Percentiles rank a stretch among this genome's conserved stretches.
Conservation (phyloP, 371 early-diverging fungal species). For the Mortierella sp. region DNA sequence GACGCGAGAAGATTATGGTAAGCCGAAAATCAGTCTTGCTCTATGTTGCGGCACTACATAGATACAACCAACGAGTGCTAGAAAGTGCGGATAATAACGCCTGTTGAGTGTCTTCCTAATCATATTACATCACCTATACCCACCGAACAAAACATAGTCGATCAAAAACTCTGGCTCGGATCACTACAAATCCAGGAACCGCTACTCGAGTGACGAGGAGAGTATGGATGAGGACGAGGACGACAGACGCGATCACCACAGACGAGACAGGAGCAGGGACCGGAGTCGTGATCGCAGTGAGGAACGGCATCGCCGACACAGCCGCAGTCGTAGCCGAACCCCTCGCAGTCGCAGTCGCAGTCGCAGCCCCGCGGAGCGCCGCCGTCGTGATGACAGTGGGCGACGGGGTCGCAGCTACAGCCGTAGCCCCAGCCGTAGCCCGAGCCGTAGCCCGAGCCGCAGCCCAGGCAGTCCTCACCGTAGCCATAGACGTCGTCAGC, state of each 20-base stretch:
- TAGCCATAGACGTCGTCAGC: conserved; percentile 20
- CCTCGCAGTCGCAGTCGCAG: conserved; percentile 19
- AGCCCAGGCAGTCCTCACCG: conserved; percentile 31
- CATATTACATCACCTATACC: not conserved
- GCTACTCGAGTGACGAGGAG: conserved; percentile 50
- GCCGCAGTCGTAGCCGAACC: conserved; percentile 20
- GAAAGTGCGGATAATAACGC: not conserved
- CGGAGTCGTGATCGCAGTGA: conserved; percentile 31
- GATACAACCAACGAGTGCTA: too few relatives aligned
- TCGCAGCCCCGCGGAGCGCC: conserved; percentile 3
- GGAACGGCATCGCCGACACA: conserved; percentile 20
- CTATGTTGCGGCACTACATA: too few relatives aligned
- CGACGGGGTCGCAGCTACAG: conserved; percentile 31
- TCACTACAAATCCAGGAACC: conserved; percentile 48
- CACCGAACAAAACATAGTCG: too few relatives aligned
- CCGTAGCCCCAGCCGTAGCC: conserved; percentile 29
- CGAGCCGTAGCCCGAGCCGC: conserved; percentile 37
- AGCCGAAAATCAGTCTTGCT: not conserved
- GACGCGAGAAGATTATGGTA: conserved; percentile 55
- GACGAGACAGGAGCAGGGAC: conserved; percentile 34
- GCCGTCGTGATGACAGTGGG: conserved; percentile 8
- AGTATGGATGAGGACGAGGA: conserved; percentile 46
- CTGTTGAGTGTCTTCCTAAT: not conserved
- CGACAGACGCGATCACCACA: conserved; percentile 25
- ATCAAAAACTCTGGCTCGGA: conserved; percentile 53